A percentile compares a stretch with the other conserved stretches of the same genome.
Evolutionary conservation across 169 alveolate species (phyloP).

Genomic region (Eimeria zaria): DNA sequence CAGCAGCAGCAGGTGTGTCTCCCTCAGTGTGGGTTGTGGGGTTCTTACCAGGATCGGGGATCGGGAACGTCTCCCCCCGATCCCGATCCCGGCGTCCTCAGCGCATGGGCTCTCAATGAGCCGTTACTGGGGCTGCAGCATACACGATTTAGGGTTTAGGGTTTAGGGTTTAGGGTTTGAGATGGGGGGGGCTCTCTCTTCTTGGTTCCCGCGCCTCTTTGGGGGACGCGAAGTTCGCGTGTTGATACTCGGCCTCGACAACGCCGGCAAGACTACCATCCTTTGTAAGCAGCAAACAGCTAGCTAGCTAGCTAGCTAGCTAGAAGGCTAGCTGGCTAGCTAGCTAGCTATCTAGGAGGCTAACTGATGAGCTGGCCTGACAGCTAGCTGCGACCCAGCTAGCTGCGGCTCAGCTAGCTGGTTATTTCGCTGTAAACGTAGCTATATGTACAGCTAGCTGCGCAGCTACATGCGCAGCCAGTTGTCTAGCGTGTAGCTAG

Average conservation of each 20-base stretch:
- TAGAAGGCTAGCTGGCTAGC: not conserved
- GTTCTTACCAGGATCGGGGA: not conserved
- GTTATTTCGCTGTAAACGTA: not conserved
- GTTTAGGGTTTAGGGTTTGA: slow-evolving; percentile 19
- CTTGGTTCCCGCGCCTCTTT: slow-evolving; percentile 92
- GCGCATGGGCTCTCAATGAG: not conserved
- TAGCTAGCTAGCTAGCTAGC: not conserved
- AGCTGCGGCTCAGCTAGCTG: no score
- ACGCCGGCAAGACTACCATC: slow-evolving; percentile 99
- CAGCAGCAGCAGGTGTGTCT: slow-evolving; percentile 11
- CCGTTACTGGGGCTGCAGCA: no score
- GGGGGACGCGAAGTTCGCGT: slow-evolving; percentile 97
- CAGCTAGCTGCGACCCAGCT: not conserved
- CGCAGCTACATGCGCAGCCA: not conserved
- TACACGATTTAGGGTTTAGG: not conserved
- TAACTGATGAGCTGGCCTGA: not conserved
- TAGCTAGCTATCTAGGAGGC: not conserved
- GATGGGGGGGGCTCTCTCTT: slow-evolving; percentile 94
- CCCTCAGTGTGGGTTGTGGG: not conserved
- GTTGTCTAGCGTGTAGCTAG: not conserved
- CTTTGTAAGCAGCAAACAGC: slow-evolving; percentile 89
- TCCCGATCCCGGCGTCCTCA: not conserved
- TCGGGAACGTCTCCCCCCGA: not conserved
- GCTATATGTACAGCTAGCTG: not conserved
- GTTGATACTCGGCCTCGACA: slow-evolving; percentile 99